Evolutionary conservation across 345 rosid species (phyloP), one percentile per base, ranked within the genome.

Genomic region (Noccaea caerulescens): DNA sequence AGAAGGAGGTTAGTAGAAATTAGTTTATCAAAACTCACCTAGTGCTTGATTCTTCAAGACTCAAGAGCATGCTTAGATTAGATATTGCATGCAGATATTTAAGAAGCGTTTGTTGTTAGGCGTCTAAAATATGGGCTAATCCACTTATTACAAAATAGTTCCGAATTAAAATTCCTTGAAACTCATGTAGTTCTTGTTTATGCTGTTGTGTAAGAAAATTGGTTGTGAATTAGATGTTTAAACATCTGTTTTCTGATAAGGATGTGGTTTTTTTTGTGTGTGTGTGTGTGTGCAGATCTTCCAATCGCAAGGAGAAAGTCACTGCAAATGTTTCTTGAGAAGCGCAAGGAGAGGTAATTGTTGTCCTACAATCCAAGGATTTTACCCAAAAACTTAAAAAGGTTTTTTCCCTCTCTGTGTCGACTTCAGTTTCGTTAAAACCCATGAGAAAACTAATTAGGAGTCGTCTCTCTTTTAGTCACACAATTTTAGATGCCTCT

Each of bases 301-400:
- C 95, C 97, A 1, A 80, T 87, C 39, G 82, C 85, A 13, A 68
- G 99, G 56, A 76, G 74, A 77, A 91, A 81, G 71, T 94, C 99
- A 36, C 79, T 94, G 55, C 86, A 85, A 85, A 84, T 93, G 70
- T 94, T 94, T 73, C 76, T 94, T 36, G 95, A 86, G 85, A 94
- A 89, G 72, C 97, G 97, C 34, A 94, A 87, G 69, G 95, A 85
- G 76, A 89, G 99, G 97, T 91, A 83, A 80, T 44, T 30, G 32
- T 38, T 76, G 50, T 64, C 20, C 69, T 6, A 14, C 52, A n/a
- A 52, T 38, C 53, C 75, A 54, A 75, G 51, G 65, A 4, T 34
- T 65, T 75, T 16, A 53, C 68, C 58, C 61, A 30, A 47, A 11
- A 49, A 37, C 9, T 37, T 3, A 30, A 4, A 9, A 46, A 62